Conservation (phyloP, 139 green algal species). For the Tetradesmus obliquus region DNA sequence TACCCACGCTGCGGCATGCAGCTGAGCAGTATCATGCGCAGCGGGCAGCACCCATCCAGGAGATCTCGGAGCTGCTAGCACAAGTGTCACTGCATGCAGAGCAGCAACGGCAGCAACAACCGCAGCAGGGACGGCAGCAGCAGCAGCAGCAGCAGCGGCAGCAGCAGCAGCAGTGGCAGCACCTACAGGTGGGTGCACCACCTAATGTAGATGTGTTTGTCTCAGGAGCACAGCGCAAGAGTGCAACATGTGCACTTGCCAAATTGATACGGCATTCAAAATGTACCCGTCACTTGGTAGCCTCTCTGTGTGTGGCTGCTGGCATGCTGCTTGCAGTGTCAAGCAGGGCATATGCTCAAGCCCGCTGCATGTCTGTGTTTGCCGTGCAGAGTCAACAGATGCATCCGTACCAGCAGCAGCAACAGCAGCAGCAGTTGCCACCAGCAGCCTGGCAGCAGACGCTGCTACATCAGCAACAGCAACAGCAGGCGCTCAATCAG, state of each 20-base stretch:
- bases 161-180: neutral
- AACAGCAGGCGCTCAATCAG: neutral
- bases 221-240: neutral
- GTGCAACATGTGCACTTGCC: neutral
- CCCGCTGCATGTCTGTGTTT: neutral
- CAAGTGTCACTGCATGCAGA: slow-evolving; percentile 29
- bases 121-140: neutral
- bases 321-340: neutral
- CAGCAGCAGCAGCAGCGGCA: neutral
- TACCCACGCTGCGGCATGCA: slow-evolving; percentile 14
- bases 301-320: no score
- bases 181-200: neutral
- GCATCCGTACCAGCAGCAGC: neutral
- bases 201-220: neutral
- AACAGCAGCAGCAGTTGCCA: slow-evolving; percentile 12
- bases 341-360: neutral
- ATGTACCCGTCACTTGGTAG: no score
- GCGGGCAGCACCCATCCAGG: neutral
- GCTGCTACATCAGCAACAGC: neutral
- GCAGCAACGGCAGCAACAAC: neutral
- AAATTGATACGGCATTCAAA: no score
- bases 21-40: slow-evolving; percentile 19
- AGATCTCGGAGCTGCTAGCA: slow-evolving; percentile 31
- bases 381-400: neutral
- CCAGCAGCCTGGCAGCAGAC: neutral